Percentiles rank a stretch among this genome's conserved stretches.
phyloP scores from a whole-genome alignment of 139 green algal species.

The Trebouxia sp. region DNA sequence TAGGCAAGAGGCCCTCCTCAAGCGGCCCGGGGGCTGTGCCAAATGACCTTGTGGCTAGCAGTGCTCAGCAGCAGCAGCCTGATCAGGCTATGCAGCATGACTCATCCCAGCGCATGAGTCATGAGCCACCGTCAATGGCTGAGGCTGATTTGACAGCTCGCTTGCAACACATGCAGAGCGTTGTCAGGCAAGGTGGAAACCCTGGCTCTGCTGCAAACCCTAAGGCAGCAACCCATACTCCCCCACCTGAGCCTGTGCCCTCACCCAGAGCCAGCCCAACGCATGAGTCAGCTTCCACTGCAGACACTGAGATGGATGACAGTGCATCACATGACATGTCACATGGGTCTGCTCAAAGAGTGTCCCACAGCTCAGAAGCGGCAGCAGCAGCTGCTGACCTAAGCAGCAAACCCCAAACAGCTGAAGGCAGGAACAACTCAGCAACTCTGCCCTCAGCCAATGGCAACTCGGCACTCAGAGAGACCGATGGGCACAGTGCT shows the following conservation, averaged over 20 bases:
- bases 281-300: background rate
- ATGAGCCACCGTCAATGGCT: too few relatives aligned
- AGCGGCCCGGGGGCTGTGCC: background rate
- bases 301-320: constrained; percentile 4
- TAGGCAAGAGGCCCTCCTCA: background rate
- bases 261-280: background rate
- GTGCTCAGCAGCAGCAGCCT: background rate
- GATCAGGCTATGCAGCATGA: background rate
- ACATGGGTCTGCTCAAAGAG: background rate
- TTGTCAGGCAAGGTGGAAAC: background rate
- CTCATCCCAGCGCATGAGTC: too few relatives aligned
- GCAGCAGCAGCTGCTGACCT: background rate
- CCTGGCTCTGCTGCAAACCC: background rate
- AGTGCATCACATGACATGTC: background rate
- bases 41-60: too few relatives aligned
- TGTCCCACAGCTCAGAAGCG: too few relatives aligned
- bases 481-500: too few relatives aligned
- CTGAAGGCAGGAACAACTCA: too few relatives aligned
- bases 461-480: too few relatives aligned
- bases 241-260: background rate
- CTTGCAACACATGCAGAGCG: background rate
- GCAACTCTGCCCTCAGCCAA: too few relatives aligned
- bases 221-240: background rate
- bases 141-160: background rate
- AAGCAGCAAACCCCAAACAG: too few relatives aligned